These are phyloP conservation scores for Candida pseudoviswanathii DNA, from an alignment of 1,139 yeast genomes.

Conservation along the genomic window DNA sequence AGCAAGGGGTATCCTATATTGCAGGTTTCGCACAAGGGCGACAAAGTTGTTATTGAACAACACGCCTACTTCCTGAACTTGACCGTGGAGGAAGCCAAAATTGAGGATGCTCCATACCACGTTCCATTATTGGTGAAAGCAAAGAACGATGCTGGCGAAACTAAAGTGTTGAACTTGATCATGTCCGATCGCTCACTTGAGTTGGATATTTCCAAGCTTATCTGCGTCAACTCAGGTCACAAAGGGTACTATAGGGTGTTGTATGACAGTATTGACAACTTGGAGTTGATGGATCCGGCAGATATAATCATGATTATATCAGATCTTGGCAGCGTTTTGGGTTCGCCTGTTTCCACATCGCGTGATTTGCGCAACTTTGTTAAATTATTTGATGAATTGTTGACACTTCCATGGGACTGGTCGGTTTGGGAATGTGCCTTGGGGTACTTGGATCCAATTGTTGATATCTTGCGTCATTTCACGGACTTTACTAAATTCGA, in stretches of 20 bases:
- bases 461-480: slow-evolving; percentile 30
- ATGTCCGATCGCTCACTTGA: slow-evolving; percentile 50
- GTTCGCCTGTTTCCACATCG: slow-evolving; percentile 20
- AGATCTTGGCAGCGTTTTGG: slow-evolving; percentile 39
- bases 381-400: slow-evolving; percentile 27
- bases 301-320: slow-evolving; percentile 39
- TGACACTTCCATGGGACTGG: slow-evolving; percentile 25
- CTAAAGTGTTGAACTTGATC: slow-evolving; percentile 39
- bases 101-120: slow-evolving; percentile 52
- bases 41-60: slow-evolving; percentile 47
- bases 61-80: slow-evolving; percentile 46
- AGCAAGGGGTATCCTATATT: slow-evolving; percentile 62
- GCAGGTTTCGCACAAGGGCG: slow-evolving; percentile 32
- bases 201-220: slow-evolving; percentile 31
- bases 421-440: slow-evolving; percentile 33
- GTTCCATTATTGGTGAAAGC: slow-evolving; percentile 54
- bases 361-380: slow-evolving; percentile 34
- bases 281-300: slow-evolving; percentile 25
- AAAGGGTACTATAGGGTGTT: slow-evolving; percentile 48
- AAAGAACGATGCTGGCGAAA: slow-evolving; percentile 25
- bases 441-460: slow-evolving; percentile 34
- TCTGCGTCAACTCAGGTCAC: slow-evolving; percentile 45
- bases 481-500: slow-evolving; percentile 25
- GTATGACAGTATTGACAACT: slow-evolving; percentile 24
- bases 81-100: slow-evolving; percentile 23